A percentile compares a stretch with the other conserved stretches of the same genome.
These are phyloP conservation scores for Yamadazyma diospyri DNA, from an alignment of 1,139 yeast genomes.

Conservation along the genomic window DNA sequence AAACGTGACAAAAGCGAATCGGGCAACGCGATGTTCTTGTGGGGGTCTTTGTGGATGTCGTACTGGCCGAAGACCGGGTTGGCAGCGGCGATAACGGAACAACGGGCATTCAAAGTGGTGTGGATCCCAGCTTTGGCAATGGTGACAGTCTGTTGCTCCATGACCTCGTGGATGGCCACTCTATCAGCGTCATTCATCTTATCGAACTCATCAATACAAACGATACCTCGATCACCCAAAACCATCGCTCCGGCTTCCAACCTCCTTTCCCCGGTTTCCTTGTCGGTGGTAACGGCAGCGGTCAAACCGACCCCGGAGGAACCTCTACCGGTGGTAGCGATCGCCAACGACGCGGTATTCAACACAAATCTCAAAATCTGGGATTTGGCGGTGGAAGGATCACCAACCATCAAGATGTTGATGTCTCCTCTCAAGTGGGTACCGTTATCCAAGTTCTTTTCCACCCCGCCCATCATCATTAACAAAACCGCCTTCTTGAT, in stretches of 20 bases:
- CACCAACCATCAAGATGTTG: slow-evolving; percentile 95
- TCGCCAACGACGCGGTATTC: slow-evolving; percentile 92
- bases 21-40: slow-evolving; percentile 92
- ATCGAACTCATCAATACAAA: slow-evolving; percentile 97
- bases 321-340: slow-evolving; percentile 98
- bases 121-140: slow-evolving; percentile 99
- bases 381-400: slow-evolving; percentile 97
- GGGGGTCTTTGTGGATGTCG: slow-evolving; percentile 95
- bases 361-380: slow-evolving; percentile 91
- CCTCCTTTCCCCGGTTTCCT: slow-evolving; percentile 95
- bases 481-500: slow-evolving; percentile 88
- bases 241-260: slow-evolving; percentile 99
- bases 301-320: slow-evolving; percentile 99
- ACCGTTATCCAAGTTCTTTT: slow-evolving; percentile 91
- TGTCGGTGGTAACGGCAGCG: slow-evolving; percentile 96
- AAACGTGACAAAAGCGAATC: slow-evolving; percentile 96
- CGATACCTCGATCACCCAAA: slow-evolving; percentile 93
- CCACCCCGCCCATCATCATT: slow-evolving; percentile 92
- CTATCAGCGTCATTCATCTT: slow-evolving; percentile 96
- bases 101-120: slow-evolving; percentile 92
- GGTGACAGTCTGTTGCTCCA: slow-evolving; percentile 99
- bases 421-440: slow-evolving; percentile 98
- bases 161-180: slow-evolving; percentile 98
- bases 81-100: slow-evolving; percentile 98
- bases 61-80: slow-evolving; percentile 97